Evolutionary conservation across 2,329 filamentous ascomycete species (phyloP).

Genomic region (Ciborinia camelliae): DNA sequence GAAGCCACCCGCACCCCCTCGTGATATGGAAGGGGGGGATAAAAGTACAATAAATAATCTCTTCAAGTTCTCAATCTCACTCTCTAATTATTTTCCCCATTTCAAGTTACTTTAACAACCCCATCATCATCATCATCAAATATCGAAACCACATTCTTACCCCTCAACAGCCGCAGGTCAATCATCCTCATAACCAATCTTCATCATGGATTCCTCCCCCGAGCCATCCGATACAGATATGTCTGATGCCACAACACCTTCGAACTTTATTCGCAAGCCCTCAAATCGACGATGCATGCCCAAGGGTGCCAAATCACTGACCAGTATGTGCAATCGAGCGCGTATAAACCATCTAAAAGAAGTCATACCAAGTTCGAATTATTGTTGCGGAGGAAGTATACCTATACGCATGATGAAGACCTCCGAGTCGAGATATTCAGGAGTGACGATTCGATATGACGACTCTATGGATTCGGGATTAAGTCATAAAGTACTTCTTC

Average conservation of each 20-base stretch:
- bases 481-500: slow-evolving; percentile 11
- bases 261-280: too few species aligned
- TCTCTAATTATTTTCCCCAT: too few species aligned
- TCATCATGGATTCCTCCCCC: background rate
- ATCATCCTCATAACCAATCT: background rate
- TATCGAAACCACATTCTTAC: too few species aligned
- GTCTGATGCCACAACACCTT: background rate
- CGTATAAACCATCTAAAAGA: background rate
- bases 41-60: too few species aligned
- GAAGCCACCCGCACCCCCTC: too few species aligned
- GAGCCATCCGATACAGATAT: background rate
- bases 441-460: slow-evolving; percentile 23
- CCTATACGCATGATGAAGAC: too few species aligned
- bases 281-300: too few species aligned
- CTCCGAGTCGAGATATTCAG: background rate
- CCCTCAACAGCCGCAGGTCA: too few species aligned
- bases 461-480: background rate
- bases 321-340: background rate
- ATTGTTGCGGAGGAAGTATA: slow-evolving; percentile 23
- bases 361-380: slow-evolving; percentile 2
- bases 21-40: too few species aligned
- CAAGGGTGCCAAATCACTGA: background rate
- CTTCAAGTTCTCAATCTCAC: too few species aligned
- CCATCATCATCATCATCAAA: too few species aligned
- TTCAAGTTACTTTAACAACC: too few species aligned